Conservation (phyloP, 2,329 filamentous ascomycete genomes). For the Phoma sp. region DNA sequence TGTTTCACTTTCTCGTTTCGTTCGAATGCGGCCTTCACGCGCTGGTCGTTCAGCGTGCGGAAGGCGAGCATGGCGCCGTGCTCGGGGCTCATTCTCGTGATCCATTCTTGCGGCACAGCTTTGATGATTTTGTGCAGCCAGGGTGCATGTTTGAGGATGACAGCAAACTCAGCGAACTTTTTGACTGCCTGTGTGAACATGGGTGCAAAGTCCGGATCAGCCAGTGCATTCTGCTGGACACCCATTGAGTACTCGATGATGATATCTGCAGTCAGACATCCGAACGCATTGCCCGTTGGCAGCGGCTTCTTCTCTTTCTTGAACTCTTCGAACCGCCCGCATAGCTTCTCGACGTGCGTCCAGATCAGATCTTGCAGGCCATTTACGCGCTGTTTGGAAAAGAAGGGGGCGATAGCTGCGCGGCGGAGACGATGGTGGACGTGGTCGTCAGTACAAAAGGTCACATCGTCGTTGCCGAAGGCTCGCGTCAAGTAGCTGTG, state of each 20-base stretch:
- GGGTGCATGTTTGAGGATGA: neutral
- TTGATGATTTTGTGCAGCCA: neutral
- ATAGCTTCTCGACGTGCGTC: constrained; percentile 6
- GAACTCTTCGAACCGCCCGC: neutral
- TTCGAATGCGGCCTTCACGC: neutral
- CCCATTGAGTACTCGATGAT: constrained; percentile 11
- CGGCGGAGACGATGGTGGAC: constrained; percentile 5
- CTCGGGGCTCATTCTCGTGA: neutral
- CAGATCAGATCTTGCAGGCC: constrained; percentile 5
- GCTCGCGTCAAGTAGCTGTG: neutral
- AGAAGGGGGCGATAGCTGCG: constrained; percentile 7
- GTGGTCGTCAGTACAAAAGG: constrained; percentile 1
- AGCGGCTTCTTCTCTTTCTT: neutral
- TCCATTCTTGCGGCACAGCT: neutral
- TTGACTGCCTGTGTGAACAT: constrained; percentile 4
- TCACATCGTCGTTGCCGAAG: neutral
- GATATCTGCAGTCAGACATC: constrained; percentile 4
- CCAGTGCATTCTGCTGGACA: neutral
- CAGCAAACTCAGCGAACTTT: neutral
- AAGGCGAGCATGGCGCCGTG: constrained; percentile 1
- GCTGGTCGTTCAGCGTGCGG: neutral
- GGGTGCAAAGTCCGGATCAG: neutral
- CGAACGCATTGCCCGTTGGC: neutral
- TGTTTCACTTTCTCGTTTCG: neutral
- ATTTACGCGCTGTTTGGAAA: constrained; percentile 8